Conservation (phyloP, 2,329 filamentous ascomycete genomes). For the Fusarium sp. region DNA sequence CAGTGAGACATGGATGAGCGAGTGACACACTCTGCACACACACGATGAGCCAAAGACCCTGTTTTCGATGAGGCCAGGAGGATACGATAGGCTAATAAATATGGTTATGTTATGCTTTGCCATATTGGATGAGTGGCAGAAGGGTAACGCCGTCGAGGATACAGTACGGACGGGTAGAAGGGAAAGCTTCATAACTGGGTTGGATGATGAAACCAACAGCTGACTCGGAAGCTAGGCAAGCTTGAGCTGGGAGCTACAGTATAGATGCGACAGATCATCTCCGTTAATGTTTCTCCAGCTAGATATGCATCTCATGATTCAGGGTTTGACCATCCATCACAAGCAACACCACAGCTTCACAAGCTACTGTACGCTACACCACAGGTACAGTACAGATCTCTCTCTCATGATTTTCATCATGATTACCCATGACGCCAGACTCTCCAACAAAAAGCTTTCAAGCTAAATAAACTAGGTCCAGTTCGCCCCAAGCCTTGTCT, state of each 20-base stretch:
- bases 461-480: slow-evolving; percentile 37
- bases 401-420: slow-evolving; percentile 2
- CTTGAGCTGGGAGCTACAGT: slow-evolving; percentile 17
- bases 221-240: slow-evolving; percentile 18
- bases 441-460: slow-evolving; percentile 40
- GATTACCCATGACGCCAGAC: slow-evolving; percentile 26
- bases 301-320: background rate
- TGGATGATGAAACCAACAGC: slow-evolving; percentile 9
- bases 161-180: background rate
- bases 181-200: background rate
- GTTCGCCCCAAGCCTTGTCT: slow-evolving; percentile 37
- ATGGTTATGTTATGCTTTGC: background rate
- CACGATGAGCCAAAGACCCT: slow-evolving; percentile 37
- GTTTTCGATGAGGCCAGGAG: slow-evolving; percentile 5
- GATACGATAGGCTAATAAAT: background rate
- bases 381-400: background rate
- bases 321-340: background rate
- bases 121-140: background rate
- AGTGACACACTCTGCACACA: slow-evolving; percentile 37
- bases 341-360: no score
- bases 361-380: no score
- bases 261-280: slow-evolving; percentile 28
- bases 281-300: no score
- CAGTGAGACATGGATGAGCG: slow-evolving; percentile 45
- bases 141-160: background rate